Evolutionary conservation across 306 rosid genomes (phyloP).

Genomic region (Astragalus membranaceus): DNA sequence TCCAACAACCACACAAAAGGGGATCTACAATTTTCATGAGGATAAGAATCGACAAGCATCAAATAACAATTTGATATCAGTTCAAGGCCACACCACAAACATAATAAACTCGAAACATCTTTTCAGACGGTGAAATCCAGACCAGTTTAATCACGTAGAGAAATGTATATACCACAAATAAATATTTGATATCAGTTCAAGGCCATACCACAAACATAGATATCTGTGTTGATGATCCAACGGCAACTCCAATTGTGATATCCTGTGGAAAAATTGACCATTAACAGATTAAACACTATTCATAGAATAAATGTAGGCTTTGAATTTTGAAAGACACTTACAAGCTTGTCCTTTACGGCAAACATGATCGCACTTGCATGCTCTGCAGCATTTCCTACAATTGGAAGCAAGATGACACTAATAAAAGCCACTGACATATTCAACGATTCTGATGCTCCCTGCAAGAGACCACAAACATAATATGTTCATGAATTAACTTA

Average conservation of each 20-base stretch:
- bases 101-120: background rate
- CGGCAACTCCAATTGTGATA: constrained; percentile 86
- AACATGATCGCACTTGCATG: constrained; percentile 95
- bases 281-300: constrained; percentile 26
- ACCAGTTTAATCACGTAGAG: background rate
- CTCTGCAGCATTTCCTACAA: constrained; percentile 63
- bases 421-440: constrained; percentile 84
- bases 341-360: constrained; percentile 94
- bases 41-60: constrained; percentile 1
- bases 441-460: constrained; percentile 86
- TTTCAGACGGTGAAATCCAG: constrained; percentile 7
- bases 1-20: constrained; percentile 92
- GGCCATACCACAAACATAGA: constrained; percentile 88
- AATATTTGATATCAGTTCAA: constrained; percentile 22
- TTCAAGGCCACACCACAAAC: constrained; percentile 14
- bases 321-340: constrained; percentile 44
- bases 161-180: background rate
- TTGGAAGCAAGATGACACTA: constrained; percentile 85
- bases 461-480: constrained; percentile 26
- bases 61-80: constrained; percentile 5
- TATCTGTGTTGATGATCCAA: constrained; percentile 93
- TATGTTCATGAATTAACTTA: background rate
- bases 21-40: constrained; percentile 47
- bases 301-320: background rate
- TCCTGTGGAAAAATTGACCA: constrained; percentile 45